A percentile compares a stretch with the other conserved stretches of the same genome.
These are phyloP conservation scores for Onygena corvina DNA, from an alignment of 2,329 filamentous ascomycete species.

Conservation along the genomic window DNA sequence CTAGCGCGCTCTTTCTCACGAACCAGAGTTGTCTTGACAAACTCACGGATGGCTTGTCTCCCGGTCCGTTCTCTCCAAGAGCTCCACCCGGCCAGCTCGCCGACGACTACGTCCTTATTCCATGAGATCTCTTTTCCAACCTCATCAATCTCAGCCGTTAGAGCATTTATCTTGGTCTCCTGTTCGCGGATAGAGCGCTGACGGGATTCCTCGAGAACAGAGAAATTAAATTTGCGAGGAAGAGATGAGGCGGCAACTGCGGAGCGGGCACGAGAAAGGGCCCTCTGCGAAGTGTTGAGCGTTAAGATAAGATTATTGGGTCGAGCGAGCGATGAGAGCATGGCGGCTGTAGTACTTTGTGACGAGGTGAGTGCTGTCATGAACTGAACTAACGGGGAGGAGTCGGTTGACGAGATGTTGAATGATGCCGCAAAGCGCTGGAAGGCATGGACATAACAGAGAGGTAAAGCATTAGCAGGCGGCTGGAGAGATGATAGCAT, in stretches of 20 bases:
- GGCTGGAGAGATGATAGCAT: conserved; percentile 40
- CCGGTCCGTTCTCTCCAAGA: conserved; percentile 73
- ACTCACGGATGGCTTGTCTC: conserved; percentile 58
- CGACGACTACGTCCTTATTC: conserved; percentile 85
- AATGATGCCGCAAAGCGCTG: conserved; percentile 55
- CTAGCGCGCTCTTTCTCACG: conserved; percentile 68
- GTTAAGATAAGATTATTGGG: conserved; percentile 65
- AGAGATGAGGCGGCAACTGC: conserved; percentile 53
- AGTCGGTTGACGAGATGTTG: conserved; percentile 51
- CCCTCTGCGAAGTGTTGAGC: conserved; percentile 61
- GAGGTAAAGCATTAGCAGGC: conserved; percentile 52
- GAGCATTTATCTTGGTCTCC: conserved; percentile 62
- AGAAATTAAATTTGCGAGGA: conserved; percentile 38
- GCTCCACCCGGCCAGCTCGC: conserved; percentile 87
- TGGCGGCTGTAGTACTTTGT: conserved; percentile 71
- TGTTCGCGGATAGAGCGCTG: conserved; percentile 72
- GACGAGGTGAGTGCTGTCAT: conserved; percentile 66
- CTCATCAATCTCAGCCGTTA: conserved; percentile 56
- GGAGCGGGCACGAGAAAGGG: conserved; percentile 64
- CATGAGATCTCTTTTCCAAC: conserved; percentile 75
- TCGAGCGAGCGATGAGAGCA: conserved; percentile 65
- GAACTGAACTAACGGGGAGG: conserved; percentile 59
- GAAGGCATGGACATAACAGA: conserved; percentile 56
- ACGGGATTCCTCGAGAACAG: conserved; percentile 66
- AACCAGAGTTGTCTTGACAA: conserved; percentile 68